Evolutionary conservation across 2,329 filamentous ascomycete species (phyloP), one percentile per base, ranked within the genome.

Genomic region (Epichloe brachyelytri): DNA sequence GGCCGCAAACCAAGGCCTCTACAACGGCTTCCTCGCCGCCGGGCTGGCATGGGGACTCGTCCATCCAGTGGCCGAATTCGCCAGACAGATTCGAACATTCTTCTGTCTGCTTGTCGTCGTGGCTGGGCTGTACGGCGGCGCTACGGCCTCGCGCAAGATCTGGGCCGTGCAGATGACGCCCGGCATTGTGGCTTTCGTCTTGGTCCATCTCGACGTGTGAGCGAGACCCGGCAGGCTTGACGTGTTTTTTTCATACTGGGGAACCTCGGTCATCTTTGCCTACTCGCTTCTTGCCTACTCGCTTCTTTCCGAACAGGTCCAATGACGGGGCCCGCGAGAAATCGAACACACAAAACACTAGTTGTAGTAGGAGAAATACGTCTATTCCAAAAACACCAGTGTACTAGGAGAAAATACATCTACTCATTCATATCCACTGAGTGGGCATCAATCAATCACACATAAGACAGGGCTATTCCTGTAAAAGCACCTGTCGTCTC

Each of bases 1-100:
- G 37, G 74, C 71, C 45, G 71, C 71, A 49, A 77, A 76, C 59
- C 73, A 76, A 58, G 74, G 74, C 19, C 64, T 77, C 5, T 77
- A 77, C 63, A 77, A 77, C 57, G 73, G 74, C 41, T 75, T 77
- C 50, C 63, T 77, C n/a, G 69, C 72, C 3, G 72, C 72, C 1
- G 74, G 74, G 0, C 60, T 77, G 2, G 52, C 63, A 26, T 77
- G 74, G 74, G 67, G 69, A 3, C 54, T 75, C n/a, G n/a, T 63
- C 3, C 72, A 77, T 56, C 71, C 73, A 1, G 64, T 66, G 5
- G 50, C 62, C 6, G 67, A 62, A 38, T 69, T 77, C 52, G 67
- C 65, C 15, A 56, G 50, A 3, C 70, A 77, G 61, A 63, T 77
- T 46, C 62, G 65, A 40, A 54, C 73, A n/a, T 77, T 76, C 58